Evolutionary conservation across 106 monocot genomes (phyloP), one percentile per base, ranked within the genome.

Genomic region (Acanthochlamys bracteata): DNA sequence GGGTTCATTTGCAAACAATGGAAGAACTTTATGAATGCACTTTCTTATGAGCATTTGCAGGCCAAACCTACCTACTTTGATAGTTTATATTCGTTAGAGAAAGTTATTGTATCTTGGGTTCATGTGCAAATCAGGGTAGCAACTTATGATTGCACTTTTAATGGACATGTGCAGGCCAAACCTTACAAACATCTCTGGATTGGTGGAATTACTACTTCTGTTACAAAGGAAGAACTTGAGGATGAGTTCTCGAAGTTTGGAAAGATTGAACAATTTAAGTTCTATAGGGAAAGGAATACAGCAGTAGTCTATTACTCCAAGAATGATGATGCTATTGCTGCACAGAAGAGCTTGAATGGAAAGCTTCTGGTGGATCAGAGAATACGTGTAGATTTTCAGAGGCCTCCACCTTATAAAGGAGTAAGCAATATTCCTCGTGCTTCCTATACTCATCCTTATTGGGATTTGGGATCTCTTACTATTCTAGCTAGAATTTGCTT

Each of bases 351-450:
- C 63, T 72, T 98, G 79, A 82, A 98, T 65, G 83, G 91, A 49
- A 92, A 83, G 67, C 24, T 24, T 49, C 64, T 98, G 49, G 78
- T 74, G 67, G 91, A 92, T 20, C 78, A 83, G 53, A 67, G 79
- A 76, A 76, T 98, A 66, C 71, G 85, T 68, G 92, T 92, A 51
- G 98, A 98, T 78, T 98, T 84, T 79, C 76, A 83, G 62, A 75
- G 85, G 61, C 68, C 79, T 46, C 85, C 66, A 60, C 68, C 72
- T 60, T 55, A 59, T 24, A 79, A 75, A 90, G 76, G 52, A 76
- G 89, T 90, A 45, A 42, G 78, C 61, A 57, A 55, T 49, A 17
- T 49, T 49, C 2, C 49, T 49, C 17, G 2, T 49, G 49, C 49
- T 49, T 17, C 10, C 3, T 49, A 49, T 14, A 2, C 49, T 12